Evolutionary conservation across 2,329 filamentous ascomycete genomes (phyloP), one percentile per base, ranked within the genome.

Genomic region (Alternaria hordeiaustralica): DNA sequence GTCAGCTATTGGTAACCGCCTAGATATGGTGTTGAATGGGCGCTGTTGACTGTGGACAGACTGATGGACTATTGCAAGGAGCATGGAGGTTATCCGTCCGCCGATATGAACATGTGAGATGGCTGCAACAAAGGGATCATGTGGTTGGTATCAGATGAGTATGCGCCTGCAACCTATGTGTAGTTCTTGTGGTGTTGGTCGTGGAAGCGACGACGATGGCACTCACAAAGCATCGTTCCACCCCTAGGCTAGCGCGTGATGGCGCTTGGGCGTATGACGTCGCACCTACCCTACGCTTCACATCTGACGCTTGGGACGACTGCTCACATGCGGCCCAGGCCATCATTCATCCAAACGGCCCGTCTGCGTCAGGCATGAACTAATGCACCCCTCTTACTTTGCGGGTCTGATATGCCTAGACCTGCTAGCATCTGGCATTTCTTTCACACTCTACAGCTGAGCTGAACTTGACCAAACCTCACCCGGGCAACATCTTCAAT

Each of bases 361-460:
- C 64, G 67, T 60, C 49, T 63, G 55, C 43, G 21, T 64, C 60
- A 64, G 66, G 58, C 62, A 63, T 50, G 50, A 58, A 67, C 68
- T 71, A 63, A 69, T 71, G 69, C 54, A 70, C 69, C 65, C 60
- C 63, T 71, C 63, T 61, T 46, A 46, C 58, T 55, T 54, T 47
- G 20, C 56, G 47, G 43, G 50, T 50, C 51, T 47, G 26, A 57
- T 64, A 55, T 57, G 28, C 58, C 43, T 56, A 47, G 49, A 51
- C 28, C 55, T 55, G 18, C 21, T 53, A 41, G 25, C 26, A 23
- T 41, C 28, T 43, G 18, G 20, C 54, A 7, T 41, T n/a, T 54
- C 54, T 25, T 62, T 53, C 57, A 55, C 33, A 44, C 50, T 61
- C 36, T 58, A 59, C 55, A 67, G 64, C 58, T 69, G 64, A 66